Conservation (phyloP, 1,284 basidiomycete genomes). For the Schizopora paradoxa region DNA sequence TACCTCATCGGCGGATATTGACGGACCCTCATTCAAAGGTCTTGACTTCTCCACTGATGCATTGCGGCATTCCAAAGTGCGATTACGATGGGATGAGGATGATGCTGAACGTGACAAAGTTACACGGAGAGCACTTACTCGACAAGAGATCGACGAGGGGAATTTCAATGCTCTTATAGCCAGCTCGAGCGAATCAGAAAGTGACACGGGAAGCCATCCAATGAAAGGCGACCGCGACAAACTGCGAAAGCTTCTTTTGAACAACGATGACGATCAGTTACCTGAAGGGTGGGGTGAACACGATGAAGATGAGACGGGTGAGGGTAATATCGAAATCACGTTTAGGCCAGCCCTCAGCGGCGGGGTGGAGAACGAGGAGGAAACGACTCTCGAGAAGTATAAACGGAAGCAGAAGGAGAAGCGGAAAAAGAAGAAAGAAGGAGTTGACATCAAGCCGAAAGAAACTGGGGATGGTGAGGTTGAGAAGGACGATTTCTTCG, state of each 20-base stretch:
- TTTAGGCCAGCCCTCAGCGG: slow-evolving; percentile 80
- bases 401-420: slow-evolving; percentile 86
- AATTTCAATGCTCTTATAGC: slow-evolving; percentile 87
- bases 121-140: slow-evolving; percentile 72
- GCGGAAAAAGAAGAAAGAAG: slow-evolving; percentile 65
- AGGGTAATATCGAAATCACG: slow-evolving; percentile 88
- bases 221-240: slow-evolving; percentile 47
- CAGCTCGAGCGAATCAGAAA: slow-evolving; percentile 39
- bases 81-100: slow-evolving; percentile 98
- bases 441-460: slow-evolving; percentile 29
- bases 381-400: slow-evolving; percentile 83
- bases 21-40: slow-evolving; percentile 65
- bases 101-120: slow-evolving; percentile 84
- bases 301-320: slow-evolving; percentile 37
- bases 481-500: slow-evolving; percentile 69
- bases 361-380: slow-evolving; percentile 49
- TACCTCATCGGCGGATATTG: slow-evolving; percentile 42
- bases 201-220: slow-evolving; percentile 21
- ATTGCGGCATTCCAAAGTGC: slow-evolving; percentile 97
- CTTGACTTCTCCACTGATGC: slow-evolving; percentile 95
- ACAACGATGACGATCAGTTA: slow-evolving; percentile 54
- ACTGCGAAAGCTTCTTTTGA: slow-evolving; percentile 68
- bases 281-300: slow-evolving; percentile 77
- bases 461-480: slow-evolving; percentile 22
- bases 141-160: slow-evolving; percentile 82